Percentiles rank a stretch among this genome's conserved stretches.
These are phyloP conservation scores for Cadophora malorum DNA, from an alignment of 2,329 filamentous ascomycete species.

Conservation along the genomic window DNA sequence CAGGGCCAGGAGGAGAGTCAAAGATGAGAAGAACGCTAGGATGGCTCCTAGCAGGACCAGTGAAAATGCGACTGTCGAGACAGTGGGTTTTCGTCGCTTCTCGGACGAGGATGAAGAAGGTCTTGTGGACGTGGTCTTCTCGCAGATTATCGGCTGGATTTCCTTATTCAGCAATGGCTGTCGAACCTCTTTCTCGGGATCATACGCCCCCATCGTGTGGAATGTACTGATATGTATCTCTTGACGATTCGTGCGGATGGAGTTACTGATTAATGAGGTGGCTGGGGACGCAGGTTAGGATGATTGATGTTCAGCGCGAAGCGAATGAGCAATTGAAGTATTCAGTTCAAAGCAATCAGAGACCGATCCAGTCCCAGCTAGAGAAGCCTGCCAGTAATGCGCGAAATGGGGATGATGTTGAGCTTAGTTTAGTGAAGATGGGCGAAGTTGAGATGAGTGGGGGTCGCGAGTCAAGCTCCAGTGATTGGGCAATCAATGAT, in stretches of 20 bases:
- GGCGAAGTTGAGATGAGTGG: not conserved
- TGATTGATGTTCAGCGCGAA: not conserved
- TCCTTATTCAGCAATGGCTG: not conserved
- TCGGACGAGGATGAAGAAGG: not conserved
- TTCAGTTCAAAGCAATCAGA: too few species aligned
- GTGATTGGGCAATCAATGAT: not conserved
- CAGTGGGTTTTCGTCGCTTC: not conserved
- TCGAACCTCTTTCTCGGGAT: conserved; percentile 11
- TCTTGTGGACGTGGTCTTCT: not conserved
- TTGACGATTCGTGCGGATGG: too few species aligned
- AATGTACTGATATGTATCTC: not conserved
- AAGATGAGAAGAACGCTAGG: not conserved
- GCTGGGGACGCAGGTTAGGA: not conserved
- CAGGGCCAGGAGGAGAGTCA: not conserved
- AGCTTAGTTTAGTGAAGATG: not conserved
- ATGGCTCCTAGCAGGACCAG: conserved; percentile 1
- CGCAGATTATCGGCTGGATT: not conserved
- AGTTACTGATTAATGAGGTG: not conserved
- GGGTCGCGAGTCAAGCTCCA: not conserved
- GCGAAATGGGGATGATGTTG: not conserved
- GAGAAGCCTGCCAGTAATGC: not conserved
- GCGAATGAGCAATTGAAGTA: not conserved
- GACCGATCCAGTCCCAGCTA: too few species aligned
- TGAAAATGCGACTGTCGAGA: not conserved
- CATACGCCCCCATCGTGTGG: conserved; percentile 1